Percentiles rank a stretch among this genome's conserved stretches.
phyloP scores from a whole-genome alignment of 140 eudicot species.

The Cichorium intybus region DNA sequence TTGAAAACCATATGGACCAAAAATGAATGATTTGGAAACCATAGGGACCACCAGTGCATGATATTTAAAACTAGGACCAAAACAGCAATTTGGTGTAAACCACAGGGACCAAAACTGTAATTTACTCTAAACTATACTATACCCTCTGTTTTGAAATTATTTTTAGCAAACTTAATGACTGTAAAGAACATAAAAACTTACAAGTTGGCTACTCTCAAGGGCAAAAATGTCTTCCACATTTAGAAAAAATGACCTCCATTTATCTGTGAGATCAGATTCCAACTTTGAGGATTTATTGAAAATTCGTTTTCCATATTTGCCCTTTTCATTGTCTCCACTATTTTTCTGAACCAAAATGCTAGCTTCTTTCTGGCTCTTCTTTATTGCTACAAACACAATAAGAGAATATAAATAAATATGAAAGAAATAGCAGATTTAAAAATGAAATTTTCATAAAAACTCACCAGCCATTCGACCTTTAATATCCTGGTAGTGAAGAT shows the following conservation, averaged over 20 bases:
- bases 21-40: no score
- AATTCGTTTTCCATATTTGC: no score
- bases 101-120: no score
- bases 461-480: constrained; percentile 61
- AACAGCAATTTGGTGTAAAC: no score
- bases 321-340: constrained; percentile 25
- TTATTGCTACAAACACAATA: constrained; percentile 35
- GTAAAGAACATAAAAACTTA: constrained; percentile 22
- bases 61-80: no score
- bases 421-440: not conserved
- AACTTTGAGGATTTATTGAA: constrained; percentile 14
- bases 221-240: constrained; percentile 43
- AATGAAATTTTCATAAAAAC: not conserved
- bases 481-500: constrained; percentile 63
- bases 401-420: not conserved
- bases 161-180: no score
- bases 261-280: constrained; percentile 40
- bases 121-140: no score
- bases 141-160: no score
- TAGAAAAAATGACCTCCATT: constrained; percentile 62
- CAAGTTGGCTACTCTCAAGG: constrained; percentile 55
- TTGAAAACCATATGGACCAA: no score
- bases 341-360: constrained; percentile 40
- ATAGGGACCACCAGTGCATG: no score
- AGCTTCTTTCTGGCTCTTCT: constrained; percentile 64